These are phyloP conservation scores for Zygosaccharomyces rouxii DNA, from an alignment of 805 yeast species.

Conservation along the genomic window DNA sequence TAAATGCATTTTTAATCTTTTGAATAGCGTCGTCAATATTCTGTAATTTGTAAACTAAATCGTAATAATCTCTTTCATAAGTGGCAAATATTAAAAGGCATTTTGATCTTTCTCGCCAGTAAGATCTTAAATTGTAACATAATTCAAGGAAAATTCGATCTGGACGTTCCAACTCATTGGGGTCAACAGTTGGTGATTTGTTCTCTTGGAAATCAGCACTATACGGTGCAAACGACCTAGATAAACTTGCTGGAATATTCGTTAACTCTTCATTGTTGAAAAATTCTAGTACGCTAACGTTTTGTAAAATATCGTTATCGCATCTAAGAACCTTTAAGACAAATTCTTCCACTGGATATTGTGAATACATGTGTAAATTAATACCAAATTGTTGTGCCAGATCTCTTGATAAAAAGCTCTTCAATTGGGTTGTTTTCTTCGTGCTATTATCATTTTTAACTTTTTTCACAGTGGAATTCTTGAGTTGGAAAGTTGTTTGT, in stretches of 20 bases:
- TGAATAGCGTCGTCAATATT: slow-evolving; percentile 57
- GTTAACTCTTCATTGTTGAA: slow-evolving; percentile 61
- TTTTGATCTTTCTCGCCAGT: slow-evolving; percentile 70
- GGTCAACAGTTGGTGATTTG: slow-evolving; percentile 40
- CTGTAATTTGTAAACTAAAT: slow-evolving; percentile 51
- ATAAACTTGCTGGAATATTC: slow-evolving; percentile 53
- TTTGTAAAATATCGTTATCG: slow-evolving; percentile 50
- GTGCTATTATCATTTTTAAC: slow-evolving; percentile 26
- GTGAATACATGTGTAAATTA: slow-evolving; percentile 61
- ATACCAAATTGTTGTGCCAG: slow-evolving; percentile 77
- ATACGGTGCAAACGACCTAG: slow-evolving; percentile 60
- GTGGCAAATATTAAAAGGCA: slow-evolving; percentile 52
- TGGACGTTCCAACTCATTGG: slow-evolving; percentile 54
- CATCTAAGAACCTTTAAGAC: slow-evolving; percentile 54
- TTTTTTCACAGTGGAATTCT: slow-evolving; percentile 37
- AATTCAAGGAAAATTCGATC: slow-evolving; percentile 67
- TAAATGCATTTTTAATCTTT: slow-evolving; percentile 47
- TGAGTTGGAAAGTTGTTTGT: slow-evolving; percentile 51
- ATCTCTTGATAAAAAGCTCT: slow-evolving; percentile 62
- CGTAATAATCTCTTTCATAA: slow-evolving; percentile 63
- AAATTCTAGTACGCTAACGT: slow-evolving; percentile 61
- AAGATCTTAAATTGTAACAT: slow-evolving; percentile 60
- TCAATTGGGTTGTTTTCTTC: slow-evolving; percentile 36
- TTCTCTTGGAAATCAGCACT: slow-evolving; percentile 44
- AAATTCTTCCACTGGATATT: slow-evolving; percentile 50